Base-by-base conservation (phyloP, 2,329 filamentous ascomycete species). In the Hymenoscyphus occultus region DNA sequence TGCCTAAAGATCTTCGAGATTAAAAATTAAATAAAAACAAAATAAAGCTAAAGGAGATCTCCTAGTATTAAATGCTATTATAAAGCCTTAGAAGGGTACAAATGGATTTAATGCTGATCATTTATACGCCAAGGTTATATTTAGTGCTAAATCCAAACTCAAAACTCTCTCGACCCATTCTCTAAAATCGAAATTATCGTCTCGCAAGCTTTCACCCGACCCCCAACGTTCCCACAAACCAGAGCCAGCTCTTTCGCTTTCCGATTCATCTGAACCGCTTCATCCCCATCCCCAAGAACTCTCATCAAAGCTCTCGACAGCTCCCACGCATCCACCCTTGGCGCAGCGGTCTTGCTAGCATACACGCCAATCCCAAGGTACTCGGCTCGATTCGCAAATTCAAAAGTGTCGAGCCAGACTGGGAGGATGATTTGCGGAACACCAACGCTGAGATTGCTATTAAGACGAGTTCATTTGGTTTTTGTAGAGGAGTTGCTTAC, bases 401-500 rank as follows among this genome's bases (percentile, higher is more conserved):
- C 80, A 62, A 81, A 81, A 0, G 78, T 75, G 60, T 83, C 81
- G 0, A 78, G 72, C 81, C 81, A 83, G 0, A 77, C 66, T 0
- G 82, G 81, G 1, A 84, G 73, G 5, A 83, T 67, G 5, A 83
- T 68, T 51, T 83, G 81, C 1, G 81, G 77, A 3, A 80, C 73
- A 1, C 80, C 80, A 10, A 76, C 74, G 4, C 81, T 81, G 35
- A 7, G 12, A 19, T 19, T 3, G 28, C 58, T 45, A 59, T 42
- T 14, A 56, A 12, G 22, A 1, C 22, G 19, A 14, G 19, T 5
- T 10, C 12, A 28, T 10, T 51, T 51, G 45, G 42, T 16, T 45
- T 5, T 45, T 64, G 60, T 14, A 5, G 39, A 4, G 51, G 10
- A 5, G 9, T 39, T 39, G 6, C 76, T 71, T 71, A 81, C 80